Evolutionary conservation across 805 yeast genomes (phyloP), one percentile per base, ranked within the genome.

Genomic region (Kodamaea jinghongensis): DNA sequence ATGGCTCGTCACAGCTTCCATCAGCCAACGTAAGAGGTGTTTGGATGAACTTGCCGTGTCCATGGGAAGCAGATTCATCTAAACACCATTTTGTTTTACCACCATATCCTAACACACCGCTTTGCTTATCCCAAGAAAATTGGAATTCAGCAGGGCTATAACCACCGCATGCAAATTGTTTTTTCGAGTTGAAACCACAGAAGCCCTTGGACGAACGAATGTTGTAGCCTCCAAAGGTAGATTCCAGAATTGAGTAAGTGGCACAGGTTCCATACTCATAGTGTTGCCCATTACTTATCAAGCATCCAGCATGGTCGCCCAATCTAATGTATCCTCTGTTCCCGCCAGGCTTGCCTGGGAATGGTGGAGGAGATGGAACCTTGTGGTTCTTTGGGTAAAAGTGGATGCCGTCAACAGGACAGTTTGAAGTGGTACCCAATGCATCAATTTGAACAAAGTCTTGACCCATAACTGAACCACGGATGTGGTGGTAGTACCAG

Each of bases 251-350:
- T 17, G 71, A 71, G 63, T 72, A 90, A 4, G 83, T 79, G 4
- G 96, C 98, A 61, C 97, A 91, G 0, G 93, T 78, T 1, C 96
- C 96, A 12, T 73, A 70, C 4, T 74, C 56, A 63, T 83, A 86
- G 93, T 95, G 90, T 48, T 79, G 75, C 3, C 99, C 99, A 53
- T 78, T 85, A 44, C 85, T 78, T 53, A 90, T 91, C 43, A 91
- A 65, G 61, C 96, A 87, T 7, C 96, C 96, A 4, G 60, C 47
- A 42, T 81, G 75, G 30, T 65, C 75, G 13, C 71, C 55, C 10
- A 79, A 61, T 38, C 65, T 71, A 33, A 86, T 54, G 50, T 60
- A 69, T 8, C 70, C 67, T 6, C 46, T 42, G 12, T 28, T 43
- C 1, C 40, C 40, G 15, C 13, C 41, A 8, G 23, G 23, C 4